These are phyloP conservation scores for Gryganskiella cystojenkinii DNA, from an alignment of 192 early-diverging fungal species.

Conservation along the genomic window DNA sequence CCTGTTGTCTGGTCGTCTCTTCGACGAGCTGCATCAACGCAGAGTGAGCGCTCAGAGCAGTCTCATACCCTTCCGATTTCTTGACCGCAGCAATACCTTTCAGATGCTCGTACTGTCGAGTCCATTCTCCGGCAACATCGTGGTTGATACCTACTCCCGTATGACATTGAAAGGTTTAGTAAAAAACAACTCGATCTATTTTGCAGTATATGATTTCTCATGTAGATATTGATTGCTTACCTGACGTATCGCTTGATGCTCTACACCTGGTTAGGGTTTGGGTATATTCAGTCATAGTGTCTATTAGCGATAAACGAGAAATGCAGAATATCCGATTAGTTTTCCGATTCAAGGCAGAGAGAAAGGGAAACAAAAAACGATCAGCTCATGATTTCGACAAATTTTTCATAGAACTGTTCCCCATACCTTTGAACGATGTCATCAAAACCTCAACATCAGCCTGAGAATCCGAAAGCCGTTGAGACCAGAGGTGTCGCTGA, in stretches of 20 bases:
- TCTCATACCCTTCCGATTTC: slow-evolving; percentile 10
- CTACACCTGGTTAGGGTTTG: slow-evolving; percentile 14
- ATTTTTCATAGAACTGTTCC: neutral
- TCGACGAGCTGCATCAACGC: slow-evolving; percentile 1
- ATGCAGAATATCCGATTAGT: too few species aligned
- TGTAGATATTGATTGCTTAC: slow-evolving; percentile 7
- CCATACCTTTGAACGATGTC: slow-evolving; percentile 29
- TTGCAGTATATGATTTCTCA: too few species aligned
- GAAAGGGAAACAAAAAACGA: neutral
- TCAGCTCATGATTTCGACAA: too few species aligned
- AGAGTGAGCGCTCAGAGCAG: slow-evolving; percentile 8
- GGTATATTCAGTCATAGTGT: slow-evolving; percentile 19
- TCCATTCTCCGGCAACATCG: slow-evolving; percentile 9
- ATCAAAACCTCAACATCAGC: slow-evolving; percentile 17
- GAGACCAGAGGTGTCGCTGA: slow-evolving; percentile 29
- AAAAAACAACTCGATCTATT: neutral
- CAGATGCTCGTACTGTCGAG: slow-evolving; percentile 24
- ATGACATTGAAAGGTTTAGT: neutral
- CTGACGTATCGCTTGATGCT: slow-evolving; percentile 24
- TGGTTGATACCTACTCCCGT: slow-evolving; percentile 16
- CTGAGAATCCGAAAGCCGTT: slow-evolving; percentile 12
- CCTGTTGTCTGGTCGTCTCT: too few species aligned
- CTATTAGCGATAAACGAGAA: slow-evolving; percentile 1
- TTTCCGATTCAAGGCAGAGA: too few species aligned
- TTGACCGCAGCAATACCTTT: slow-evolving; percentile 12